Percentiles rank a stretch among this genome's conserved stretches.
phyloP scores from a whole-genome alignment of 225 moss, liverwort and hornwort species.

The Bryum argenteum region DNA sequence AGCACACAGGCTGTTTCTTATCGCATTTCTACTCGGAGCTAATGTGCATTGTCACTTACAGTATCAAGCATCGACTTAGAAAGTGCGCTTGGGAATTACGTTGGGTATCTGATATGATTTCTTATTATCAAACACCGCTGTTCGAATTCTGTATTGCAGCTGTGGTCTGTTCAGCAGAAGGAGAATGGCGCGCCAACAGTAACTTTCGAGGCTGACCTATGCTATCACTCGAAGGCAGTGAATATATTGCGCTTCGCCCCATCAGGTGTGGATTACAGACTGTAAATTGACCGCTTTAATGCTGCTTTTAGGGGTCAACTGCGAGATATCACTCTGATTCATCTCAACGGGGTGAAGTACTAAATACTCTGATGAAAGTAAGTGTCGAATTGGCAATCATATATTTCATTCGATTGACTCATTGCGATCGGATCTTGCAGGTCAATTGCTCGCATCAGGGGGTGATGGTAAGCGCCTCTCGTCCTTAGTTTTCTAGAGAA shows the following conservation, averaged over 20 bases:
- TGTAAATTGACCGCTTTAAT: neutral
- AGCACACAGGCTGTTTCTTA: no score
- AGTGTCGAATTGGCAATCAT: neutral
- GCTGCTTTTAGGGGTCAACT: neutral
- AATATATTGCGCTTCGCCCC: slow-evolving; percentile 86
- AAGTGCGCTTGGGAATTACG: neutral
- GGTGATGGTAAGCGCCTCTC: slow-evolving; percentile 63
- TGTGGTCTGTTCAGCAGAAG: slow-evolving; percentile 71
- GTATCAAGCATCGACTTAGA: neutral
- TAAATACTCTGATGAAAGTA: neutral
- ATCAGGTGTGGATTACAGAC: slow-evolving; percentile 51
- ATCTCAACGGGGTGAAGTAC: neutral
- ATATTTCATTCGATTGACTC: neutral
- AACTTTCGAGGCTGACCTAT: slow-evolving; percentile 70
- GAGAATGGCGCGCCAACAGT: slow-evolving; percentile 72
- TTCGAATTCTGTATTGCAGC: slow-evolving; percentile 46
- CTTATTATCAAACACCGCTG: neutral
- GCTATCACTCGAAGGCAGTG: slow-evolving; percentile 81
- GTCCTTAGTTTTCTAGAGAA: neutral
- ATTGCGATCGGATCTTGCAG: slow-evolving; percentile 42
- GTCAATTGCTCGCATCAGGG: slow-evolving; percentile 84
- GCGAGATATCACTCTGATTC: neutral
- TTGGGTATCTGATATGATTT: neutral
- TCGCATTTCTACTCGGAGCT: no score
- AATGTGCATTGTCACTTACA: neutral